phyloP scores from a whole-genome alignment of 148 eudicot genomes.

The Fallopia convolvulus region DNA sequence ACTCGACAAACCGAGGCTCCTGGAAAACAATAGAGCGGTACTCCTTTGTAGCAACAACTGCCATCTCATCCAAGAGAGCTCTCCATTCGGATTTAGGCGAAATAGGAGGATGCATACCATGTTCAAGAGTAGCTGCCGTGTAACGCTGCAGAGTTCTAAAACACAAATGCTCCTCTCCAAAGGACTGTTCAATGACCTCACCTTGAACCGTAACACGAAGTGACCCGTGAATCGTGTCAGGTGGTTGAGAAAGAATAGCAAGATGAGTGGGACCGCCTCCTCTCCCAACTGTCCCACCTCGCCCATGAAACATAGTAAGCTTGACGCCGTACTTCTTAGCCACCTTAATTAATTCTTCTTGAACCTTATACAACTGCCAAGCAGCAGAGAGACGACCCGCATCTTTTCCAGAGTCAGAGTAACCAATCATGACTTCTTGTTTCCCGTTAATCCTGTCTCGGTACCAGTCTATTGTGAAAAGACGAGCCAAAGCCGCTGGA shows the following conservation, averaged over 20 bases:
- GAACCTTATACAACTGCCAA: constrained; percentile 86
- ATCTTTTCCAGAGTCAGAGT: constrained; percentile 91
- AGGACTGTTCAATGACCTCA: constrained; percentile 84
- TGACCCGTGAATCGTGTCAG: constrained; percentile 77
- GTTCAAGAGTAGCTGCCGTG: constrained; percentile 88
- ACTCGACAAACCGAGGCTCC: constrained; percentile 87
- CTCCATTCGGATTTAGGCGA: constrained; percentile 94
- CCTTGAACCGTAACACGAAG: constrained; percentile 93
- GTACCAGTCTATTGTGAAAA: constrained; percentile 89
- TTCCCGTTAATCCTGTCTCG: constrained; percentile 61
- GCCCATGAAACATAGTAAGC: constrained; percentile 92
- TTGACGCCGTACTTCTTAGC: constrained; percentile 75
- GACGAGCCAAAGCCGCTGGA: constrained; percentile 72
- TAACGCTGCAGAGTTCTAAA: constrained; percentile 81
- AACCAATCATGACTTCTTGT: constrained; percentile 97
- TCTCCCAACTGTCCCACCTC: constrained; percentile 91
- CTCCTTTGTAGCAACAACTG: constrained; percentile 68
- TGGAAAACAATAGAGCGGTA: constrained; percentile 80
- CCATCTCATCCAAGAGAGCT: constrained; percentile 79
- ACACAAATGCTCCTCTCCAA: constrained; percentile 91
- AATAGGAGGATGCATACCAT: constrained; percentile 81
- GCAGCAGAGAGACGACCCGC: constrained; percentile 96
- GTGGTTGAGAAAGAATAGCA: constrained; percentile 87
- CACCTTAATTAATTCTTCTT: constrained; percentile 73
- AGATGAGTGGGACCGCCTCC: constrained; percentile 97